Evolutionary conservation across 495 filamentous ascomycete genomes (phyloP).

Genomic region (Xylaria sp.): DNA sequence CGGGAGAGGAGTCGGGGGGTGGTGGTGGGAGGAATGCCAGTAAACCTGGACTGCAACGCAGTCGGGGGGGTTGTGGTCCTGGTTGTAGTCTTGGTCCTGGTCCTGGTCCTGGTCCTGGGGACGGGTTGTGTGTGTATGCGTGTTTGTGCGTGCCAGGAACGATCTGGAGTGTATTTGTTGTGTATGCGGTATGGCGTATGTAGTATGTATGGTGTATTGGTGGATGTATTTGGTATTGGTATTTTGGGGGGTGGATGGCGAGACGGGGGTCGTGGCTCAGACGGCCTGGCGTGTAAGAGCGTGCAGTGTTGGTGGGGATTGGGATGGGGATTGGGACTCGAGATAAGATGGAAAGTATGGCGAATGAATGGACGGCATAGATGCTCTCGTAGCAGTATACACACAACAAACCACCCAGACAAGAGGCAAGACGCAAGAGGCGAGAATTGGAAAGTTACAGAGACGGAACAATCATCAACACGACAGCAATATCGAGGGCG

Average conservation of each 20-base stretch:
- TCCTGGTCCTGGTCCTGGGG: conserved; percentile 11
- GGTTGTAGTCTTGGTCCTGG: conserved; percentile 33
- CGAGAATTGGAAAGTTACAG: conserved; percentile 17
- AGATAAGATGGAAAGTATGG: conserved; percentile 18
- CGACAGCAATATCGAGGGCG: background rate
- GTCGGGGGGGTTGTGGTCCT: too few relatives aligned
- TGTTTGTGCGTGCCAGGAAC: conserved; percentile 24
- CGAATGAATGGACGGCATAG: conserved; percentile 27
- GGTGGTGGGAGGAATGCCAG: conserved; percentile 40
- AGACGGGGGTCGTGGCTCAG: conserved; percentile 30
- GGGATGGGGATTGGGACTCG: background rate
- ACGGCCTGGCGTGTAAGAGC: conserved; percentile 38
- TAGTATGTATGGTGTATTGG: too few relatives aligned
- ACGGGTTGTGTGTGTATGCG: conserved; percentile 27
- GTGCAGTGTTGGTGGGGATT: conserved; percentile 29
- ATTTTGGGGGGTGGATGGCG: conserved; percentile 16
- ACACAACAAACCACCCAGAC: conserved; percentile 13
- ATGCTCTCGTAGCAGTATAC: conserved; percentile 29
- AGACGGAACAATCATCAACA: conserved; percentile 19
- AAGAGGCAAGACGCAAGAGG: conserved; percentile 9
- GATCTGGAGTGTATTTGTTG: conserved; percentile 18
- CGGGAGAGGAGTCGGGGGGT: conserved; percentile 21
- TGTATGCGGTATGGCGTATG: conserved; percentile 14
- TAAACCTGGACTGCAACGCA: conserved; percentile 33
- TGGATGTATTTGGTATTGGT: too few relatives aligned